Conservation (phyloP, 2,329 filamentous ascomycete genomes). For the Fusarium longipes region DNA sequence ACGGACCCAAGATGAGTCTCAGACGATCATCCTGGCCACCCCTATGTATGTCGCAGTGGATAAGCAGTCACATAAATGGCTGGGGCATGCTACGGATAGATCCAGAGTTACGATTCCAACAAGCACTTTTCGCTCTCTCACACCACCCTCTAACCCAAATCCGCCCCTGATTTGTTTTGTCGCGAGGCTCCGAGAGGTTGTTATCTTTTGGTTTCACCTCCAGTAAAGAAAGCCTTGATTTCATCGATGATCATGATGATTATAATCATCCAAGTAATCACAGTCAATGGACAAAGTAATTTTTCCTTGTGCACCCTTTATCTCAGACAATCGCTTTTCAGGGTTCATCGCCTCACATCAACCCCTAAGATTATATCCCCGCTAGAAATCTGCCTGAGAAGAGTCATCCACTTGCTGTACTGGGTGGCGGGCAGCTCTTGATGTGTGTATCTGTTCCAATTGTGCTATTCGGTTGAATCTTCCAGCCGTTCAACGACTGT, state of each 20-base stretch:
- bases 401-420: slow-evolving; percentile 2
- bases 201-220: slow-evolving; percentile 20
- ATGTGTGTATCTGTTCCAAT: slow-evolving; percentile 22
- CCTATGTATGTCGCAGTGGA: slow-evolving; percentile 13
- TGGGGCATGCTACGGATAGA: slow-evolving; percentile 35
- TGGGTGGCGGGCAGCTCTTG: background rate
- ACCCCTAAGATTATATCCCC: background rate
- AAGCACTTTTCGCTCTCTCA: slow-evolving; percentile 3
- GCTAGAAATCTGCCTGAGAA: background rate
- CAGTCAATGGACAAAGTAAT: slow-evolving; percentile 6
- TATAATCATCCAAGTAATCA: slow-evolving; percentile 16
- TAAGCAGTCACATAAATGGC: slow-evolving; percentile 15
- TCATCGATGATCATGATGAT: slow-evolving; percentile 11
- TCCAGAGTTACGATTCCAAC: slow-evolving; percentile 21
- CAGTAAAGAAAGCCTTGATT: background rate
- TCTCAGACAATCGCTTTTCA: slow-evolving; percentile 3
- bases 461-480: slow-evolving; percentile 28
- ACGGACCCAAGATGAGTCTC: slow-evolving; percentile 7
- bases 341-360: background rate
- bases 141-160: slow-evolving; percentile 27
- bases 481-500: slow-evolving; percentile 12
- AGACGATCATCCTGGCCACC: slow-evolving; percentile 8
- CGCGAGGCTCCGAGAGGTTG: slow-evolving; percentile 16
- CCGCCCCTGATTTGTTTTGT: slow-evolving; percentile 25
- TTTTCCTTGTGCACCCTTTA: background rate